Base-by-base conservation (phyloP, 495 filamentous ascomycete genomes). In the Lasiosphaeris hirsuta region DNA sequence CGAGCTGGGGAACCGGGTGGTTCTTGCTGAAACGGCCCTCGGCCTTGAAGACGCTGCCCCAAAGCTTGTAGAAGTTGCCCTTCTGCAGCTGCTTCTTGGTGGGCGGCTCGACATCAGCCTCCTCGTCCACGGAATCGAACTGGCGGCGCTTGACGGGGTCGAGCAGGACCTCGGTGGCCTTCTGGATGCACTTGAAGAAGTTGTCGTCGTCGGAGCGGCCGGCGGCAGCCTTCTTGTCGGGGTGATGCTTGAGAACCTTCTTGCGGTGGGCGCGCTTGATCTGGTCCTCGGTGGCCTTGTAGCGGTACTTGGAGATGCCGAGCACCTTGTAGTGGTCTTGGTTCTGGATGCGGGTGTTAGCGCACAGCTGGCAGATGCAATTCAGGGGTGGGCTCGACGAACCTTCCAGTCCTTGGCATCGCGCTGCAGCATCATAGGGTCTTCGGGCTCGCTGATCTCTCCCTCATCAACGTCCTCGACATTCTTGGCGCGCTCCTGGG, bases 131-230 rank as follows among this genome's bases (percentile, higher is more conserved):
- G 49, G 90, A 96, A 72, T 98, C 94, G 76, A 87, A 98, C 75
- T 98, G 94, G 40, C 93, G 87, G 57, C 95, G 90, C 77, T 90
- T 96, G 70, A 84, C 80, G 40, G 94, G 92, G 79, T 98, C 94
- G 40, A 88, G 81, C 14, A 98, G 88, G 54, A 97, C 79, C 69
- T 98, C 94, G 66, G 86, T 93, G 57, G 94, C 94, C 73, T 96
- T 96, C 79, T 98, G 94, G 72, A 98, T 98, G 75, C 94, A 98
- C 82, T 98, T 98, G 87, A 98, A 98, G 83, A 98, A 98, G 65
- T 86, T 88, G 75, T 98, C 94, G 76, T 96, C 92, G 74, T 98
- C 92, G 61, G 86, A 85, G 58, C 78, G 82, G 59, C 94, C 90
- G 50, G 86, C 81, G 38, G 94, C 93, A 33, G 94, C 94, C 78